A percentile compares a stretch with the other conserved stretches of the same genome.
Conservation (phyloP, 768 basidiomycete species). For the Pleurotus giganteus region DNA sequence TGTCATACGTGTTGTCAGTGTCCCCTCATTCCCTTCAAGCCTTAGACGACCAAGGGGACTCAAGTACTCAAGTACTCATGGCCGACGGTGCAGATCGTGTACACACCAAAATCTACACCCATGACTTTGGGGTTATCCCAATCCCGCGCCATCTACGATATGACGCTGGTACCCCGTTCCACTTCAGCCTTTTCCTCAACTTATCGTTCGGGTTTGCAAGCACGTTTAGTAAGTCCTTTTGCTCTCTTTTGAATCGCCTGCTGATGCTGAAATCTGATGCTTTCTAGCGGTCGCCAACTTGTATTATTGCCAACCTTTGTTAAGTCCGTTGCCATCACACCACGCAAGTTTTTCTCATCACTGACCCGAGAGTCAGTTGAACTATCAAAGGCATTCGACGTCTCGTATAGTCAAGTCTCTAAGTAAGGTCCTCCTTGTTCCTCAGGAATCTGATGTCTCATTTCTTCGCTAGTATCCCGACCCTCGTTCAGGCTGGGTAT, state of each 20-base stretch:
- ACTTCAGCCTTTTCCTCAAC: slow-evolving; percentile 54
- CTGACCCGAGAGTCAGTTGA: slow-evolving; percentile 31
- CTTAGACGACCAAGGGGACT: too few species aligned
- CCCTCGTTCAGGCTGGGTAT: slow-evolving; percentile 51
- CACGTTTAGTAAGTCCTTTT: slow-evolving; percentile 45
- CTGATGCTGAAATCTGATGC: not conserved
- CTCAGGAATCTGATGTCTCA: not conserved
- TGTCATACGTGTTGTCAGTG: too few species aligned
- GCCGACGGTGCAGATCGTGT: too few species aligned
- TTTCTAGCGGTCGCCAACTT: slow-evolving; percentile 64
- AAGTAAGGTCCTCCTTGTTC: slow-evolving; percentile 11
- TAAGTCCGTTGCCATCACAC: slow-evolving; percentile 44
- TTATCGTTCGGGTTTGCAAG: slow-evolving; percentile 61
- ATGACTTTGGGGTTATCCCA: slow-evolving; percentile 63
- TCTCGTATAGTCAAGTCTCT: slow-evolving; percentile 23
- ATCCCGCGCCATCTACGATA: slow-evolving; percentile 58
- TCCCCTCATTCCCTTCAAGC: too few species aligned
- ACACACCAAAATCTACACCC: slow-evolving; percentile 28
- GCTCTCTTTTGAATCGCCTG: not conserved
- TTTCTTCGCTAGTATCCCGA: slow-evolving; percentile 21
- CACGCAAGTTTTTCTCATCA: not conserved
- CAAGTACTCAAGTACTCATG: too few species aligned
- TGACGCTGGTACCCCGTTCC: slow-evolving; percentile 45
- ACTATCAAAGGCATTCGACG: slow-evolving; percentile 36
- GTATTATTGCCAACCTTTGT: slow-evolving; percentile 80